Evolutionary conservation across 805 yeast genomes (phyloP).

Genomic region (Metschnikowia continentalis): DNA sequence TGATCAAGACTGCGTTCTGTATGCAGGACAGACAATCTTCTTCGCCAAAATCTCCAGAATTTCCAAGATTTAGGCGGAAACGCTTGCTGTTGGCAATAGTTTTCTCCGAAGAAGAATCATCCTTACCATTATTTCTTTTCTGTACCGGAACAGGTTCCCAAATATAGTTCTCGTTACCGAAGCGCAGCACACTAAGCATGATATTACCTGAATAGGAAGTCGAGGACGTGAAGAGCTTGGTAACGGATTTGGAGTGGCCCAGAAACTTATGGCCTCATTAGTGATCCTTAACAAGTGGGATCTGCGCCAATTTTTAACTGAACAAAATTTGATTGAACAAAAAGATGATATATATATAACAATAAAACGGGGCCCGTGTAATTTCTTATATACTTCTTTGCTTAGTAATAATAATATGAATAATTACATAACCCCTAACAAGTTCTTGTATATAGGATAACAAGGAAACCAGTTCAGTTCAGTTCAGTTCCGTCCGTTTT

Average conservation of each 20-base stretch:
- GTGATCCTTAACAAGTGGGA: no score
- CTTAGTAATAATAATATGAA: no score
- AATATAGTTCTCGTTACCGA: conserved; percentile 34
- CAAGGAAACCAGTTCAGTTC: no score
- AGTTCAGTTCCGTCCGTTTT: no score
- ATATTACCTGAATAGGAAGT: conserved; percentile 25
- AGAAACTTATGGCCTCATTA: conserved; percentile 43
- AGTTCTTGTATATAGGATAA: no score
- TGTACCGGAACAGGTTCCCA: conserved; percentile 38
- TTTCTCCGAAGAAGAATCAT: not conserved
- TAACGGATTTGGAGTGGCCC: conserved; percentile 83
- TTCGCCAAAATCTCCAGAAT: not conserved
- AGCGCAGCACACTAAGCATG: conserved; percentile 36
- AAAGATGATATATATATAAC: conserved; percentile 18
- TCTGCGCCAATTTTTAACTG: no score
- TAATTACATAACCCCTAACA: no score
- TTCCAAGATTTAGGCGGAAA: conserved; percentile 23
- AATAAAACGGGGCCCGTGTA: no score
- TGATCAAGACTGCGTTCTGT: conserved; percentile 30
- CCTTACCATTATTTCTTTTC: no score
- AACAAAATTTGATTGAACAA: no score
- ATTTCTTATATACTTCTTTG: no score
- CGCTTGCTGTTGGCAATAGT: conserved; percentile 31
- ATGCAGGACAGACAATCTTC: conserved; percentile 16
- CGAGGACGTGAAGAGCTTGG: conserved; percentile 58